phyloP scores from a whole-genome alignment of 148 eudicot genomes.

The Polygonum aviculare region DNA sequence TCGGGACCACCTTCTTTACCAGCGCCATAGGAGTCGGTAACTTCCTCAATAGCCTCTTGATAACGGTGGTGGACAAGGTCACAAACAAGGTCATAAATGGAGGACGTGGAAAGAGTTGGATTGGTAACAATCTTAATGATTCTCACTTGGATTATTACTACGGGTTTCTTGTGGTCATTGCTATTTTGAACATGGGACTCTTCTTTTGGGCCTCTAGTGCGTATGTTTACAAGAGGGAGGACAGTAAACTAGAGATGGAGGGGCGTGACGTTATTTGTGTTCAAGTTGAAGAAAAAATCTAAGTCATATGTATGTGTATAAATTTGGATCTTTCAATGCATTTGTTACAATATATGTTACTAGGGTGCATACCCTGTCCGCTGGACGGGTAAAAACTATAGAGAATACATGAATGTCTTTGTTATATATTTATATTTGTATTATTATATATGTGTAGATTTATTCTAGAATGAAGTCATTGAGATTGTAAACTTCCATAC shows the following conservation, averaged over 20 bases:
- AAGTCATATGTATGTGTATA: background rate
- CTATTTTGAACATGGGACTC: conserved; percentile 42
- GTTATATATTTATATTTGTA: no score
- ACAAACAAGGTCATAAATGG: conserved; percentile 36
- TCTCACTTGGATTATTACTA: conserved; percentile 77
- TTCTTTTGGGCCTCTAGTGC: conserved; percentile 54
- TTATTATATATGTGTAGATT: no score
- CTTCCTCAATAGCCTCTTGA: conserved; percentile 68
- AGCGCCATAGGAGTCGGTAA: conserved; percentile 79
- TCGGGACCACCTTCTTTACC: conserved; percentile 82
- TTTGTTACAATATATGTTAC: background rate
- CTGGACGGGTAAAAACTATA: no score
- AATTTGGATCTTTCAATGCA: background rate
- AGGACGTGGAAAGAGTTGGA: conserved; percentile 49
- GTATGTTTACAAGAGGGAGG: conserved; percentile 60
- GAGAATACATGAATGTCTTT: no score
- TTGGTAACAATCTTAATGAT: conserved; percentile 75
- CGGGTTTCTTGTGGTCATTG: conserved; percentile 54
- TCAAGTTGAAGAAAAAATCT: background rate
- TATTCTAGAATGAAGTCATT: no score
- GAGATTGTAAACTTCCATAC: no score
- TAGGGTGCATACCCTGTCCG: no score
- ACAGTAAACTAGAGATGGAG: background rate
- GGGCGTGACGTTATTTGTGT: background rate
- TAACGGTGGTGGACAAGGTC: conserved; percentile 57